These are phyloP conservation scores for Carex myosuroides DNA, from an alignment of 176 grass and related monocot genomes.

Conservation along the genomic window DNA sequence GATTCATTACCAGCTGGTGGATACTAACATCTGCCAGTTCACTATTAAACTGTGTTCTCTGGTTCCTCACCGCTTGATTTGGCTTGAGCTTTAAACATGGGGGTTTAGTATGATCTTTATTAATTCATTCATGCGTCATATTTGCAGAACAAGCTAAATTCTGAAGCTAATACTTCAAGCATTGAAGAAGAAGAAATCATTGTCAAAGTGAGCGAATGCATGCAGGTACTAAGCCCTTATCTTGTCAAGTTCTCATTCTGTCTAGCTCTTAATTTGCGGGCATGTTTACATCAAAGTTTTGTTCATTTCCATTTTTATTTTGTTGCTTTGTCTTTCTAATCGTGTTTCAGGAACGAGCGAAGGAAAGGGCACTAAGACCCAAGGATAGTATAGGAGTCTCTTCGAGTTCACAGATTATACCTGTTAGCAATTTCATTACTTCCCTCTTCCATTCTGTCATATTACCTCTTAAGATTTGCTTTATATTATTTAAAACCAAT, in stretches of 20 bases:
- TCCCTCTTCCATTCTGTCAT: background rate
- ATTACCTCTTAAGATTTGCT: conserved; percentile 1
- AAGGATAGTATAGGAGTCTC: conserved; percentile 34
- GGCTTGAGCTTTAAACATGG: background rate
- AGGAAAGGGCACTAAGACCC: conserved; percentile 51
- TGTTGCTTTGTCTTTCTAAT: background rate
- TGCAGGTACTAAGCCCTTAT: conserved; percentile 48
- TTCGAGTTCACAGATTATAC: conserved; percentile 34
- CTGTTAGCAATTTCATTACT: background rate
- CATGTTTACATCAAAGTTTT: conserved; percentile 6
- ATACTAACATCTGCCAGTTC: background rate
- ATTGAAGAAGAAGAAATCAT: conserved; percentile 35
- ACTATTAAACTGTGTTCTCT: background rate
- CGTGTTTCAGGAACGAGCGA: conserved; percentile 26
- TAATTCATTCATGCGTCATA: background rate
- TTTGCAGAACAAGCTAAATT: conserved; percentile 43
- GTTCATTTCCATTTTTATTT: background rate
- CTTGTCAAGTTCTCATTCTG: background rate
- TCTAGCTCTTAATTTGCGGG: background rate
- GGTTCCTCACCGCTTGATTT: background rate
- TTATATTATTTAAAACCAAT: background rate
- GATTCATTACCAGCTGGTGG: background rate
- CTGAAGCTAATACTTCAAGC: conserved; percentile 23
- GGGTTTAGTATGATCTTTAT: background rate
- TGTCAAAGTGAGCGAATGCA: conserved; percentile 64